Conservation (phyloP, 208 protist genomes). For the Trypanosoma platydactyli region DNA sequence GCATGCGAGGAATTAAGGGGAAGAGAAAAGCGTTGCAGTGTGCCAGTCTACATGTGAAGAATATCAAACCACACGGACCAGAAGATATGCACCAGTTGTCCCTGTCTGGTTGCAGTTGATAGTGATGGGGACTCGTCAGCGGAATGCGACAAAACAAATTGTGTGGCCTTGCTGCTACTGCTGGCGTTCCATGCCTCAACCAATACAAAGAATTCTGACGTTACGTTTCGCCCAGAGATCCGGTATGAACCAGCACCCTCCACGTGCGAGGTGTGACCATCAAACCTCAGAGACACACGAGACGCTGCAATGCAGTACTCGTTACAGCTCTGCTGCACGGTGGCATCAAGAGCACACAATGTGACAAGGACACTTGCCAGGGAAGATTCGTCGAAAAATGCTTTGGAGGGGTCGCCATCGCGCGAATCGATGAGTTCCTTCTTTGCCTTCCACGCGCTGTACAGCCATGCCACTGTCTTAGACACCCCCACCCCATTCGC, state of each 20-base stretch:
- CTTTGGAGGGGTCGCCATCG: background rate
- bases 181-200: background rate
- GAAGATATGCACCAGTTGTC: slow-evolving; percentile 18
- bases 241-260: background rate
- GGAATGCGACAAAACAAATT: slow-evolving; percentile 4
- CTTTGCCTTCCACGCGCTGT: slow-evolving; percentile 30
- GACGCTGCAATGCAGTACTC: slow-evolving; percentile 15
- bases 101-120: background rate
- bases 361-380: slow-evolving; percentile 27
- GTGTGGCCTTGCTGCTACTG: background rate
- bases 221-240: slow-evolving; percentile 28
- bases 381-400: slow-evolving; percentile 28
- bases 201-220: slow-evolving; percentile 11
- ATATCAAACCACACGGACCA: slow-evolving; percentile 29
- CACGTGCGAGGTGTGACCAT: background rate
- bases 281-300: slow-evolving; percentile 5
- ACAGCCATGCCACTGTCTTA: slow-evolving; percentile 25
- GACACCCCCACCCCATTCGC: slow-evolving; percentile 3
- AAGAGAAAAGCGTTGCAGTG: background rate
- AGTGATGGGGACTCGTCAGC: slow-evolving; percentile 1
- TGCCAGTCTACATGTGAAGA: background rate
- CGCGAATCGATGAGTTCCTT: slow-evolving; percentile 27
- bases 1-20: slow-evolving; percentile 11
- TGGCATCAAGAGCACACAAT: slow-evolving; percentile 25
- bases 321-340: slow-evolving; percentile 11